Percentiles rank a stretch among this genome's conserved stretches.
Conservation (phyloP, 2,329 filamentous ascomycete genomes). For the Ophiostoma fasciatum region DNA sequence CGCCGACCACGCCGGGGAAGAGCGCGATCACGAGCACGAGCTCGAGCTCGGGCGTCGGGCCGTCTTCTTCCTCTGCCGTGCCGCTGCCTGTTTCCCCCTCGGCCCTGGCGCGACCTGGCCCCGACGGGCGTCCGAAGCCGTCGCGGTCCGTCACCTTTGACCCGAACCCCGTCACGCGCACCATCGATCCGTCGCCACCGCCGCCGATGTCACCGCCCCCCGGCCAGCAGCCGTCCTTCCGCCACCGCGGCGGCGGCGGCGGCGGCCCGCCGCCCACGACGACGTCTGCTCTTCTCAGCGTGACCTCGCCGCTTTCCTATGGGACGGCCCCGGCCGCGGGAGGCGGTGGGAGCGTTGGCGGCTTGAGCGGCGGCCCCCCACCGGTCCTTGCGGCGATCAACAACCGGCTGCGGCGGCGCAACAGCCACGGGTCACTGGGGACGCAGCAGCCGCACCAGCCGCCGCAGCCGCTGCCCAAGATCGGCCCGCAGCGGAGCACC, state of each 20-base stretch:
- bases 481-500: slow-evolving; percentile 86
- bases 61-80: no score
- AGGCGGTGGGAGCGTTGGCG: background rate
- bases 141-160: slow-evolving; percentile 64
- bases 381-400: slow-evolving; percentile 69
- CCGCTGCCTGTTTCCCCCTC: slow-evolving; percentile 6
- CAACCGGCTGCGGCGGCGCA: slow-evolving; percentile 71
- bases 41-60: no score
- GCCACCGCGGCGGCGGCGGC: slow-evolving; percentile 9
- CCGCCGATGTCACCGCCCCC: slow-evolving; percentile 4
- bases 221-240: slow-evolving; percentile 14
- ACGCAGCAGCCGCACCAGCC: slow-evolving; percentile 2
- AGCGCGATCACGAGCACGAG: no score
- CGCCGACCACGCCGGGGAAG: no score
- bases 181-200: slow-evolving; percentile 31
- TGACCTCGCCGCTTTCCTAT: slow-evolving; percentile 12
- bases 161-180: slow-evolving; percentile 48
- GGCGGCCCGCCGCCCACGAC: slow-evolving; percentile 13
- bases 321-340: slow-evolving; percentile 10
- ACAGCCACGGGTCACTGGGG: slow-evolving; percentile 50
- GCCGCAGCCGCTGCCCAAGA: slow-evolving; percentile 42
- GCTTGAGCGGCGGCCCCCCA: slow-evolving; percentile 15
- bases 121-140: slow-evolving; percentile 26
- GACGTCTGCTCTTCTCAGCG: slow-evolving; percentile 21
- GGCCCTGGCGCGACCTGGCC: slow-evolving; percentile 9